A percentile compares a stretch with the other conserved stretches of the same genome.
Conservation (phyloP, 192 early-diverging fungal genomes). For the Podila horticola region DNA sequence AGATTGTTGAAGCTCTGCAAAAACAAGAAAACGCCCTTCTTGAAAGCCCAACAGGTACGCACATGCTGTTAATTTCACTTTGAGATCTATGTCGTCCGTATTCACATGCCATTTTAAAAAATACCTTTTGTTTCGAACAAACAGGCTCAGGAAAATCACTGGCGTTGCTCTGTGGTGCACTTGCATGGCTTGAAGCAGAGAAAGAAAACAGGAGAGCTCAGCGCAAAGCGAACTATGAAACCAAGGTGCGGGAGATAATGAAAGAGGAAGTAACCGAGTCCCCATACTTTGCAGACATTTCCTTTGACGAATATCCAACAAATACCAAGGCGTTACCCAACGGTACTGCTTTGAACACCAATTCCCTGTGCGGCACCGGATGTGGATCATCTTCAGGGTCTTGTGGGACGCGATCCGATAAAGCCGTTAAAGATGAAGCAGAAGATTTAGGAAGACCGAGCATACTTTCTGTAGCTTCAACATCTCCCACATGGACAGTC, state of each 20-base stretch:
- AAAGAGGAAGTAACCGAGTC: conserved; percentile 6
- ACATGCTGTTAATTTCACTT: neutral
- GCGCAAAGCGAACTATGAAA: neutral
- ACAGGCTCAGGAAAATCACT: conserved; percentile 84
- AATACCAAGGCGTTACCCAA: neutral
- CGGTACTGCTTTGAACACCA: too few relatives aligned
- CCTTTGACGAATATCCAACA: neutral
- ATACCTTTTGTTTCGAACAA: neutral
- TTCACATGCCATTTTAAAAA: too few relatives aligned
- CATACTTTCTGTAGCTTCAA: neutral
- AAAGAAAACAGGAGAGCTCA: conserved; percentile 11
- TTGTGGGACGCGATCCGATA: too few relatives aligned
- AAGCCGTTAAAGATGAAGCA: neutral
- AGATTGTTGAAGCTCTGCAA: conserved; percentile 59
- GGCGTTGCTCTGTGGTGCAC: conserved; percentile 71
- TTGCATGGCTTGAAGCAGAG: conserved; percentile 71
- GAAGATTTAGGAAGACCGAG: neutral
- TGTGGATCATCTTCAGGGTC: neutral
- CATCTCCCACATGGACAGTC: too few relatives aligned
- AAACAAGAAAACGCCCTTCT: conserved; percentile 69
- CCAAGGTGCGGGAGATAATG: too few relatives aligned
- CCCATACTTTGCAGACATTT: neutral
- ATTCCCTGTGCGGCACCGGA: neutral
- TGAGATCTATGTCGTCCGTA: neutral
- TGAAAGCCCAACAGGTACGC: conserved; percentile 71